phyloP scores from a whole-genome alignment of 139 green algal species.

The Tetradesmus lagerheimii region DNA sequence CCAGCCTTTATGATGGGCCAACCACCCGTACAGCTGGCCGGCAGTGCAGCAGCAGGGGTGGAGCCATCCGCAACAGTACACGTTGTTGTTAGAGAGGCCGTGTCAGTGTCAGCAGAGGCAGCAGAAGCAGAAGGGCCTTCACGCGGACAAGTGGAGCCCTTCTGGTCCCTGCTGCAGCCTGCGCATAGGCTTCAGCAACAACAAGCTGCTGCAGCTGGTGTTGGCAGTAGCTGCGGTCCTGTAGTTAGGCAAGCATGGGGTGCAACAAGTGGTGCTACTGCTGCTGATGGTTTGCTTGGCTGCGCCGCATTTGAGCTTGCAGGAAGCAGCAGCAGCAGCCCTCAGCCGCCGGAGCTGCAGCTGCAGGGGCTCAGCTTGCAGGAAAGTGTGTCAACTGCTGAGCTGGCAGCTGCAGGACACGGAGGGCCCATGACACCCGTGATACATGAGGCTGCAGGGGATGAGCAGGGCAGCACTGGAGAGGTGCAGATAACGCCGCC shows the following conservation, averaged over 20 bases:
- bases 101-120: not conserved
- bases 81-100: not conserved
- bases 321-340: not conserved
- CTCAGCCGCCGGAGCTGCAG: not conserved
- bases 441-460: not conserved
- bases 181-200: not conserved
- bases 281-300: not conserved
- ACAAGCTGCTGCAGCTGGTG: not conserved
- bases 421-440: not conserved
- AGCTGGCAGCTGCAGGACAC: not conserved
- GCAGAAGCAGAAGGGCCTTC: not conserved
- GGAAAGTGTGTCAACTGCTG: not conserved
- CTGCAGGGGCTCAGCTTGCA: not conserved
- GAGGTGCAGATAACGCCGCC: not conserved
- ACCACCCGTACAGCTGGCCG: not conserved
- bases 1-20: not conserved
- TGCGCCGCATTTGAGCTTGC: not conserved
- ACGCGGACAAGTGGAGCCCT: not conserved
- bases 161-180: not conserved
- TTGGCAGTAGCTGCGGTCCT: not conserved
- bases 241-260: not conserved
- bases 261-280: not conserved
- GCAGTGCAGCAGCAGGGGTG: not conserved
- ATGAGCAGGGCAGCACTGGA: not conserved
- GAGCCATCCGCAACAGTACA: not conserved